A percentile compares a stretch with the other conserved stretches of the same genome.
These are phyloP conservation scores for Peniophora sp. DNA, from an alignment of 1,284 basidiomycete species.

Conservation along the genomic window DNA sequence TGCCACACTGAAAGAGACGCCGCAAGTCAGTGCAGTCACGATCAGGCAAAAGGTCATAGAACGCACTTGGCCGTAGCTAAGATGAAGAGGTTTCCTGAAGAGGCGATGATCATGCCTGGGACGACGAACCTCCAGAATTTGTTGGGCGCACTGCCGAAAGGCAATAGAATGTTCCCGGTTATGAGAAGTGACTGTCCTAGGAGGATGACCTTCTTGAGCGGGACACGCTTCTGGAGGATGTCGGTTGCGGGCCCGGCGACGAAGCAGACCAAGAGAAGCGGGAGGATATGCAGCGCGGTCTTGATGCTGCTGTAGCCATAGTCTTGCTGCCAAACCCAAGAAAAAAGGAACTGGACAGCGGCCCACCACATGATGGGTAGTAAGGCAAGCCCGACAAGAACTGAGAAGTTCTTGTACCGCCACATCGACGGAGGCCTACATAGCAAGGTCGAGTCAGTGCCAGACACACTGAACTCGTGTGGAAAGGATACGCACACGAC, in stretches of 20 bases:
- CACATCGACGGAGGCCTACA: slow-evolving; percentile 14
- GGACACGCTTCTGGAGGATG: slow-evolving; percentile 25
- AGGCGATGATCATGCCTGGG: slow-evolving; percentile 41
- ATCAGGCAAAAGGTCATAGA: slow-evolving; percentile 2
- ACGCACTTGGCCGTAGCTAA: slow-evolving; percentile 28
- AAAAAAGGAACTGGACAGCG: slow-evolving; percentile 7
- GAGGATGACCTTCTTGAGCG: slow-evolving; percentile 38
- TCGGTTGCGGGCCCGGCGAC: slow-evolving; percentile 28
- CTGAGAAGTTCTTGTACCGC: slow-evolving; percentile 12
- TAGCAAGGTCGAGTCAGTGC: not conserved
- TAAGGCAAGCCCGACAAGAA: slow-evolving; percentile 10
- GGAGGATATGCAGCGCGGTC: slow-evolving; percentile 20
- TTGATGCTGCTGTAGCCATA: slow-evolving; percentile 11
- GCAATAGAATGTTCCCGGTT: slow-evolving; percentile 33
- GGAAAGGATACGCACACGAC: not conserved
- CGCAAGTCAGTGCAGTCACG: not conserved
- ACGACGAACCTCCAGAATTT: slow-evolving; percentile 41
- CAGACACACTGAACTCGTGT: not conserved
- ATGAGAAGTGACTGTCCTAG: slow-evolving; percentile 28
- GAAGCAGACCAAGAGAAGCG: slow-evolving; percentile 30
- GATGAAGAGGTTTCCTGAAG: slow-evolving; percentile 26
- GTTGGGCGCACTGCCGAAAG: slow-evolving; percentile 28
- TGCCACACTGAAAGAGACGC: slow-evolving; percentile 30
- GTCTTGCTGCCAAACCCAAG: slow-evolving; percentile 9
- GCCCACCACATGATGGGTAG: slow-evolving; percentile 14